Conservation (phyloP, 441 rosid genomes). For the Brassica hybrid region DNA sequence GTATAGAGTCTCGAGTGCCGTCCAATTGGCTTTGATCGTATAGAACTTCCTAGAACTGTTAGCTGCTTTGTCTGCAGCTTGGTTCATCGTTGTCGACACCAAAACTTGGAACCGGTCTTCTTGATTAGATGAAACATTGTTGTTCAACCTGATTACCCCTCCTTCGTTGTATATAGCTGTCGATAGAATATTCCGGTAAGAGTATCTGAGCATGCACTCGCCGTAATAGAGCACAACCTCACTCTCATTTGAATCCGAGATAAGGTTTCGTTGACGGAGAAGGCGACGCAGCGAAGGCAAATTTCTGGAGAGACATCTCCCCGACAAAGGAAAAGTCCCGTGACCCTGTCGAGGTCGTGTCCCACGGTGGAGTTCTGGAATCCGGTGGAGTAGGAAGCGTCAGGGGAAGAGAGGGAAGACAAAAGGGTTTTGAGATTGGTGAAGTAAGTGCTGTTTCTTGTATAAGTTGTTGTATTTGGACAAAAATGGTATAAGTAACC, state of each 20-base stretch:
- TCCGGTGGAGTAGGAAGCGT: conserved; percentile 28
- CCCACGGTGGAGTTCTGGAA: conserved; percentile 34
- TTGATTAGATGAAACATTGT: conserved; percentile 5
- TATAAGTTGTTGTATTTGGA: not conserved
- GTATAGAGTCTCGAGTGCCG: not conserved
- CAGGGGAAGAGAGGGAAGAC: conserved; percentile 15
- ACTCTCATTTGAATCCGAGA: not conserved
- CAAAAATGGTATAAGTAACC: not conserved
- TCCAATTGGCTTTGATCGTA: not conserved
- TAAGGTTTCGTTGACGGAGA: conserved; percentile 9
- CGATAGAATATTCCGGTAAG: conserved; percentile 20
- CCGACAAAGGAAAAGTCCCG: conserved; percentile 33
- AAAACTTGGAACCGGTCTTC: not conserved
- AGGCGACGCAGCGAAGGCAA: conserved; percentile 1
- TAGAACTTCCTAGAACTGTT: conserved; percentile 15
- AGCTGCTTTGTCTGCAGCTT: not conserved
- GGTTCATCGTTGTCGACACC: conserved; percentile 1
- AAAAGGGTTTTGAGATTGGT: conserved; percentile 29
- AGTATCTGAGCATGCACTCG: conserved; percentile 31
- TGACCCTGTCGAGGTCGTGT: conserved; percentile 10
- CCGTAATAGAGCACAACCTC: not conserved
- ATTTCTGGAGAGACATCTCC: conserved; percentile 14
- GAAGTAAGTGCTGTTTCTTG: not conserved
- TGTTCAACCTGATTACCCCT: not conserved
- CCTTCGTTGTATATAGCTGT: not conserved